Conservation (phyloP, 2,329 filamentous ascomycete genomes). For the Trichoderma koningii region DNA sequence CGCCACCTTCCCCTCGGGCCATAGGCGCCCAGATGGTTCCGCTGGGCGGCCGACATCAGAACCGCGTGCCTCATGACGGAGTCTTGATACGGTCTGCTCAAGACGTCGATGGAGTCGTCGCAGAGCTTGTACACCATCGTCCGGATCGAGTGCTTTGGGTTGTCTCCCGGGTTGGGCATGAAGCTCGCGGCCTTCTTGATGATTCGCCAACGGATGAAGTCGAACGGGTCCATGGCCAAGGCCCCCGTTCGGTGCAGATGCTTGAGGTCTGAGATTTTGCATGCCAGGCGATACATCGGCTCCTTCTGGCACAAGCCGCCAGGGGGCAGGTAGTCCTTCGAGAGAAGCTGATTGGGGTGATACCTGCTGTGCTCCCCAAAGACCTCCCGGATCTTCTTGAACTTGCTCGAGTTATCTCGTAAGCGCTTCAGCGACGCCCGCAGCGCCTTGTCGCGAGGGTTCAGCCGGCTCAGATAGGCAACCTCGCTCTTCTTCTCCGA, state of each 20-base stretch:
- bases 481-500: conserved; percentile 30
- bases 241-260: conserved; percentile 33
- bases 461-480: neutral
- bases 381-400: conserved; percentile 40
- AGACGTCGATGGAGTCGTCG: conserved; percentile 9
- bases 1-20: neutral
- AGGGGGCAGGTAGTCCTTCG: conserved; percentile 38
- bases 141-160: conserved; percentile 25
- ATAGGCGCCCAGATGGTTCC: conserved; percentile 22
- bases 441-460: conserved; percentile 28
- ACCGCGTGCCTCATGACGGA: conserved; percentile 36
- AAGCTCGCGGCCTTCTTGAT: conserved; percentile 28
- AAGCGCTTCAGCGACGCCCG: conserved; percentile 32
- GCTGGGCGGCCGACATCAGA: conserved; percentile 34
- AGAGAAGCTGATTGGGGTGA: conserved; percentile 44
- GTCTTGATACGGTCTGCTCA: conserved; percentile 32
- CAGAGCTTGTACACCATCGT: conserved; percentile 29
- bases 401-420: conserved; percentile 40
- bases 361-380: conserved; percentile 37
- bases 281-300: conserved; percentile 41
- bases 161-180: conserved; percentile 22
- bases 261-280: conserved; percentile 39
- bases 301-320: conserved; percentile 41
- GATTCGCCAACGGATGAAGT: conserved; percentile 44
- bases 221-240: conserved; percentile 42